These are phyloP conservation scores for Chloranthus sessilifolius DNA, from an alignment of 164 flowering plant genomes.

Conservation along the genomic window DNA sequence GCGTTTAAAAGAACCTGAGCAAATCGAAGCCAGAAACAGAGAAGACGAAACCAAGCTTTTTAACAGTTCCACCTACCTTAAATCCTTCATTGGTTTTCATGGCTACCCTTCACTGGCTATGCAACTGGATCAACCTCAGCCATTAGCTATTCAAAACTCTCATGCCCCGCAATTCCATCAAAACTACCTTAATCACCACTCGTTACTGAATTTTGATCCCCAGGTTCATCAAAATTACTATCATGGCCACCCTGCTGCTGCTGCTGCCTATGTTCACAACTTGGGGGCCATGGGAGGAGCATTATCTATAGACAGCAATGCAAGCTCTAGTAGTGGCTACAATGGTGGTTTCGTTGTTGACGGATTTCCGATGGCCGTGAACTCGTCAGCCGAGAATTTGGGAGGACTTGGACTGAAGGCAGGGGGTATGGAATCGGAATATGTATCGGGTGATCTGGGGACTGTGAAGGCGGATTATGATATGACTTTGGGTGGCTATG, in stretches of 20 bases:
- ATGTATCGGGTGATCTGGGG: constrained; percentile 8
- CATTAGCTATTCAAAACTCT: constrained; percentile 44
- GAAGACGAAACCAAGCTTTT: constrained; percentile 30
- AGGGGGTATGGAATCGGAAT: not conserved
- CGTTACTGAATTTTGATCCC: too few species aligned
- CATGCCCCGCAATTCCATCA: not conserved
- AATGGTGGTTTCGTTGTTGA: constrained; percentile 27
- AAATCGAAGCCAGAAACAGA: constrained; percentile 27
- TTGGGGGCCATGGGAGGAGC: too few species aligned
- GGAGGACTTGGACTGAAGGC: constrained; percentile 20
- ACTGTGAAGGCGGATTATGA: constrained; percentile 66
- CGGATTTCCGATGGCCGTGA: constrained; percentile 28
- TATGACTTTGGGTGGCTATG: constrained; percentile 37
- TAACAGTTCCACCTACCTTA: constrained; percentile 28
- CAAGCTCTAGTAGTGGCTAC: constrained; percentile 29
- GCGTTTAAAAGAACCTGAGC: constrained; percentile 66
- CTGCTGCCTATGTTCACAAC: constrained; percentile 30
- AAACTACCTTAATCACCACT: constrained; percentile 43
- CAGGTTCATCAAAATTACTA: constrained; percentile 19
- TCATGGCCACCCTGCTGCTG: constrained; percentile 37
- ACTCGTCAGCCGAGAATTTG: constrained; percentile 17
- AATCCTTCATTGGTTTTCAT: constrained; percentile 24
- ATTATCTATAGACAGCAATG: constrained; percentile 23
- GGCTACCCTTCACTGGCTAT: constrained; percentile 43
- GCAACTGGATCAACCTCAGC: constrained; percentile 28